Base-by-base conservation (phyloP, 306 rosid genomes). In the Alnus rubra region DNA sequence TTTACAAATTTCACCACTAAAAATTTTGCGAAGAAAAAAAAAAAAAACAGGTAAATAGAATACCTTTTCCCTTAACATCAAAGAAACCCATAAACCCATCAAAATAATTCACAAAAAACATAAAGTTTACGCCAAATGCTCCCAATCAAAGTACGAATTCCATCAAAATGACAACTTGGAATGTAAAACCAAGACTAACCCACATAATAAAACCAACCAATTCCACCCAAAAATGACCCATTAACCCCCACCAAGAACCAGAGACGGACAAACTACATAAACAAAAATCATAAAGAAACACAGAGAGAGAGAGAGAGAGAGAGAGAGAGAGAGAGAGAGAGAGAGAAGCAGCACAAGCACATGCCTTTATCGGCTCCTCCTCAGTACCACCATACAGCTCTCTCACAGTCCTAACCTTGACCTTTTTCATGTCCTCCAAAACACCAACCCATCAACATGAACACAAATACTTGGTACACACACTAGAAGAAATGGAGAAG, bases 301-400 rank as follows among this genome's bases (percentile, higher is more conserved):
- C 1, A 33, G 37, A 33, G 37, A 33, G 37, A 42, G 45, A 42
- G 6, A 42, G 7, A 42, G 7, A 42, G 45, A 42, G 8, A 42
- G 44, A 39, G 7, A 65, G 19, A 42, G 45, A 42, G 8, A 42
- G 44, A 39, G 7, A 65, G 19, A 60, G 2, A 60, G 8, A 60
- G 18, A 28, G 15, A 60, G 42, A 60, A 60, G 35, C n/a, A 13
- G 68, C n/a, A 31, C 37, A 31, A 62, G 16, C 7, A 76, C 74
- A 65, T 76, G 63, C 80, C 80, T 52, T 6, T 50, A 53, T 19
- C 37, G 51, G 42, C 42, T 60, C 68, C 30, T 6, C 53, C 28
- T 55, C 28, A 12, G 44, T 12, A 30, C 8, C n/a, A 60, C 2
- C 64, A 67, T 37, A 67, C 47, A 76, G 19, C n/a, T 76, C 53